Percentiles rank a stretch among this genome's conserved stretches.
Conservation (phyloP, 352 stramenopile genomes). For the Discostella stelligera region DNA sequence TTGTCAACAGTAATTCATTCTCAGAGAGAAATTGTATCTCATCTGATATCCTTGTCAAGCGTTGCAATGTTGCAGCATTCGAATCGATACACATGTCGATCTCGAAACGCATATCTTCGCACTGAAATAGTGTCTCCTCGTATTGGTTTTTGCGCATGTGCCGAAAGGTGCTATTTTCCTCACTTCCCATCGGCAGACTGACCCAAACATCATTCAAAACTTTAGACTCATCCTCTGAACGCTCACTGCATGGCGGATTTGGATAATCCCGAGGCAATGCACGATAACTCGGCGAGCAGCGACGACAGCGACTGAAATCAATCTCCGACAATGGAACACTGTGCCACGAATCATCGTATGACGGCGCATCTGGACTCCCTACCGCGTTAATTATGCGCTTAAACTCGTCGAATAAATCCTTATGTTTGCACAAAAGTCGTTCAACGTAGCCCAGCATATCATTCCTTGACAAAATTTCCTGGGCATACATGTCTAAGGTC, state of each 20-base stretch:
- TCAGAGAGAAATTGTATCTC: slow-evolving; percentile 50
- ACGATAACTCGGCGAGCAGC: slow-evolving; percentile 88
- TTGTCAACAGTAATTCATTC: slow-evolving; percentile 34
- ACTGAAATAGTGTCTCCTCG: slow-evolving; percentile 98
- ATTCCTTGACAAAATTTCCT: slow-evolving; percentile 90
- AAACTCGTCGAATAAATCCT: slow-evolving; percentile 86
- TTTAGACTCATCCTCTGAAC: slow-evolving; percentile 87
- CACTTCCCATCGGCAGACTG: slow-evolving; percentile 95
- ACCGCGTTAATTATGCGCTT: slow-evolving; percentile 78
- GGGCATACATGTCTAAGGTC: slow-evolving; percentile 96
- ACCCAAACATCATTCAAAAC: slow-evolving; percentile 97
- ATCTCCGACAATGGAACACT: slow-evolving; percentile 83
- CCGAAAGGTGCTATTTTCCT: slow-evolving; percentile 93
- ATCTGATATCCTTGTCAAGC: slow-evolving; percentile 90
- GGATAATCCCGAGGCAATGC: slow-evolving; percentile 96
- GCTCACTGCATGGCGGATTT: slow-evolving; percentile 93
- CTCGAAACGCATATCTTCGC: slow-evolving; percentile 97
- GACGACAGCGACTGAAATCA: slow-evolving; percentile 80
- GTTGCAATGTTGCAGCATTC: slow-evolving; percentile 92
- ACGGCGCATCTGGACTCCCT: slow-evolving; percentile 51
- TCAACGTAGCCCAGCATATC: slow-evolving; percentile 87
- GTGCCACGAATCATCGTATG: slow-evolving; percentile 82
- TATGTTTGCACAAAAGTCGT: slow-evolving; percentile 81
- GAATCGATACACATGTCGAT: slow-evolving; percentile 96
- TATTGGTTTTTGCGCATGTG: slow-evolving; percentile 99